Percentiles rank a stretch among this genome's conserved stretches.
Conservation (phyloP, 495 filamentous ascomycete species). For the Chaetomidium leptoderma region DNA sequence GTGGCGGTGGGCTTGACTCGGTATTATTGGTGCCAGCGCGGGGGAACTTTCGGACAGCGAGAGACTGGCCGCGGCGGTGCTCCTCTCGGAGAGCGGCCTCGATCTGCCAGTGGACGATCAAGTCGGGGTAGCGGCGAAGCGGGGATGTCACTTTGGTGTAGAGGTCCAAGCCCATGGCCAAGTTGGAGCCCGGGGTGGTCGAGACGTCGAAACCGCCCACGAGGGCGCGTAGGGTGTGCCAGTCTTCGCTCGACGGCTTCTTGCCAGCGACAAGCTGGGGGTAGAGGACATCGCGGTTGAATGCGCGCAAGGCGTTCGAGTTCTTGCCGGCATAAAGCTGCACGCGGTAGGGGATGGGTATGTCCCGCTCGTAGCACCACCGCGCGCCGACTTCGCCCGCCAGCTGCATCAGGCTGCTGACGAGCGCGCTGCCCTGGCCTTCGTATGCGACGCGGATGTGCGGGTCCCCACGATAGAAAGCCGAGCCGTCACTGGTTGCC, state of each 20-base stretch:
- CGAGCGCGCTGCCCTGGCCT: conserved; percentile 27
- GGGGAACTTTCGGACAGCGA: conserved; percentile 39
- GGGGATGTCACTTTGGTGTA: conserved; percentile 85
- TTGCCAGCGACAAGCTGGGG: conserved; percentile 51
- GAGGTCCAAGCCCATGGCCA: conserved; percentile 58
- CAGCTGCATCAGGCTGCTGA: conserved; percentile 65
- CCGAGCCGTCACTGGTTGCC: conserved; percentile 17
- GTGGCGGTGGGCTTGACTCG: neutral
- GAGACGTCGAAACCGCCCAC: conserved; percentile 51
- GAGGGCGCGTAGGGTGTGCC: conserved; percentile 57
- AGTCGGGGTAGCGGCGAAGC: conserved; percentile 74
- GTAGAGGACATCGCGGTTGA: conserved; percentile 49
- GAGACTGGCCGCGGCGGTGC: conserved; percentile 47
- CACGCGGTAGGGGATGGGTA: conserved; percentile 75
- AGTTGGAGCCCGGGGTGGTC: conserved; percentile 50
- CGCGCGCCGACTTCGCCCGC: conserved; percentile 66
- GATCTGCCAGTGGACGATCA: conserved; percentile 90
- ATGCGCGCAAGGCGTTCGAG: conserved; percentile 35
- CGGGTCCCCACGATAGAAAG: conserved; percentile 35
- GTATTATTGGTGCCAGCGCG: conserved; percentile 1
- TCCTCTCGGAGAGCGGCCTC: conserved; percentile 75
- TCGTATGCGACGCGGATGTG: conserved; percentile 38
- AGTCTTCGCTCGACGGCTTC: conserved; percentile 54
- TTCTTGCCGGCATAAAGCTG: conserved; percentile 55
- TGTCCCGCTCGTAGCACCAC: conserved; percentile 70